These are phyloP conservation scores for Erysimum pusillum DNA, from an alignment of 441 rosid species.

Conservation along the genomic window DNA sequence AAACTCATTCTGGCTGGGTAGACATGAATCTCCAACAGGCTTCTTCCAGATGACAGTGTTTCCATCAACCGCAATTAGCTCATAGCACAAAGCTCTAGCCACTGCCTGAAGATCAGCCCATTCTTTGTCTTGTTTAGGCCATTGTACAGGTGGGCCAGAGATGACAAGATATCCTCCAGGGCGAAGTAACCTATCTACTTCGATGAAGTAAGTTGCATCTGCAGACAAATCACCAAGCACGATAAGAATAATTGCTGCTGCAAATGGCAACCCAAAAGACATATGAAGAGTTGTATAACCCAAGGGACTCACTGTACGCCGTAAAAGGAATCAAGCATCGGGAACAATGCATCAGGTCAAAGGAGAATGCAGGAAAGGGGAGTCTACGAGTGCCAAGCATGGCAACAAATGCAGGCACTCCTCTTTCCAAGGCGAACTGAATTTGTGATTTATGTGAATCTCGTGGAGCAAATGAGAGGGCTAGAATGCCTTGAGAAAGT, in stretches of 20 bases:
- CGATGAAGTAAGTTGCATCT: constrained; percentile 96
- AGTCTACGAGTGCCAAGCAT: constrained; percentile 98
- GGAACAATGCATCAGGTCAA: constrained; percentile 92
- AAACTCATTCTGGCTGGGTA: constrained; percentile 82
- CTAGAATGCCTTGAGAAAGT: constrained; percentile 71
- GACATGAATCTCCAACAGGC: constrained; percentile 83
- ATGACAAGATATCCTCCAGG: constrained; percentile 94
- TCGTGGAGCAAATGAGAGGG: constrained; percentile 94
- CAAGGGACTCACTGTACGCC: constrained; percentile 80
- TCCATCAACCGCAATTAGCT: constrained; percentile 91
- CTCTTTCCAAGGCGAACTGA: constrained; percentile 93
- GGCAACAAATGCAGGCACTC: constrained; percentile 95
- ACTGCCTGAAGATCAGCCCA: constrained; percentile 99
- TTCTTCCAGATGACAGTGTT: constrained; percentile 99
- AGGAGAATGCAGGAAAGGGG: constrained; percentile 89
- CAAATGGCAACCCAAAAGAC: constrained; percentile 14
- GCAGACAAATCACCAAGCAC: constrained; percentile 48
- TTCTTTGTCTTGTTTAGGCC: constrained; percentile 98
- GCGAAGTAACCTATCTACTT: constrained; percentile 90
- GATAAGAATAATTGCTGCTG: constrained; percentile 20
- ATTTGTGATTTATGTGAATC: constrained; percentile 95
- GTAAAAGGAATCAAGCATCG: constrained; percentile 94
- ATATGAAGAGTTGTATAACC: constrained; percentile 6
- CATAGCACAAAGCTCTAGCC: constrained; percentile 91
- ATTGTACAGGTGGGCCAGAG: constrained; percentile 98